These are phyloP conservation scores for Tuber umbilicatum DNA, from an alignment of 495 filamentous ascomycete species.

Conservation along the genomic window DNA sequence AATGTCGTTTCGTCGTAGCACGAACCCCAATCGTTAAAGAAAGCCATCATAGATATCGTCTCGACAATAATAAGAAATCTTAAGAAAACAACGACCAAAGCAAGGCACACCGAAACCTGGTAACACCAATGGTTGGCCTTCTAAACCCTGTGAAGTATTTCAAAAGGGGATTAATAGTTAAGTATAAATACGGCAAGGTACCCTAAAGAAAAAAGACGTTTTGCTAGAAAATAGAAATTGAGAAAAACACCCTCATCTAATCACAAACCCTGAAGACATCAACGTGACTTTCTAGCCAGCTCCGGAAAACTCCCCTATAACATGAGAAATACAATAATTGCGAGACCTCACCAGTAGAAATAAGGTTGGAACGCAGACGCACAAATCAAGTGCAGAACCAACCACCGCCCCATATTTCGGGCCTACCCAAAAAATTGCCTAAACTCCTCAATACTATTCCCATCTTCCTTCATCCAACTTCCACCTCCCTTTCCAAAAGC, in stretches of 20 bases:
- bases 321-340: neutral
- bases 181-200: neutral
- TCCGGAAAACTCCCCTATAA: neutral
- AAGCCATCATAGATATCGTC: neutral
- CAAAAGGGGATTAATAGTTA: neutral
- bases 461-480: constrained; percentile 26
- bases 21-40: neutral
- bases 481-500: constrained; percentile 50
- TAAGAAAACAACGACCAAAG: neutral
- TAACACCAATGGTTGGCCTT: neutral
- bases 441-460: constrained; percentile 13
- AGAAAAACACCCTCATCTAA: neutral
- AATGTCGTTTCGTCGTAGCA: neutral
- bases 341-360: neutral
- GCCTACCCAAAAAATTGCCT: constrained; percentile 10
- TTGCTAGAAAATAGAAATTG: neutral
- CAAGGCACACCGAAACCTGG: neutral
- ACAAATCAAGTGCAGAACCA: neutral
- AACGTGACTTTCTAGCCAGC: neutral
- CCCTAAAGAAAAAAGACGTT: neutral
- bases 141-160: neutral
- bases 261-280: neutral
- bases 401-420: neutral
- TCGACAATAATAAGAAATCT: neutral
- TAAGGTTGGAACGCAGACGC: neutral